Base-by-base conservation (phyloP, 1,139 yeast genomes). In the Kodamaea plutei region DNA sequence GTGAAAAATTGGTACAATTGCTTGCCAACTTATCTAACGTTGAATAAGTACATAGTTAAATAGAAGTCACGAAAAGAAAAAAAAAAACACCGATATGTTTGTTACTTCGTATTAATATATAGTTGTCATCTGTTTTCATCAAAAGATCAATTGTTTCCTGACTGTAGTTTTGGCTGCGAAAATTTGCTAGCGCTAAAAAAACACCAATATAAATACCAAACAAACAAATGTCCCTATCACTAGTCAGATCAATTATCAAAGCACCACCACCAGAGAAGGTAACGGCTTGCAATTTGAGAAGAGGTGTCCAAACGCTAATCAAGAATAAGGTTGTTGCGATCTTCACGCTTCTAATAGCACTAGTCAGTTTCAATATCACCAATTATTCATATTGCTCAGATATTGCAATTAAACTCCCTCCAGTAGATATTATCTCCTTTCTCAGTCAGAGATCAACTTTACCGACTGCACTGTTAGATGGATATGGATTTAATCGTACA, bases 1-100 rank as follows among this genome's bases (percentile, higher is more conserved):
- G 64, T 35, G 58, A 54, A 7, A 66, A 65, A 37, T 49, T 68
- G 36, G 70, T 67, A 8, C 68, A 67, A 33, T 45, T 68, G 29
- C 58, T 68, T 34, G 59, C 61, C 19, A 58, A 61, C 36, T 45
- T 63, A 30, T 56, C 61, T 9, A 56, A 58, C 31, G 48, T 61
- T 16, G n/a, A 18, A 17, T 4, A 11, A 25, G 28, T 13, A 11
- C 11, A 15, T n/a, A 13, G 15, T 4, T 9, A 15, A 24, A 20
- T n/a, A n/a, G n/a, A n/a, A n/a, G n/a, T n/a, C n/a, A n/a, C n/a
- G n/a, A n/a, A n/a, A n/a, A n/a, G n/a, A n/a, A n/a, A n/a, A n/a
- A n/a, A n/a, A n/a, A n/a, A n/a, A n/a, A n/a, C n/a, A n/a, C n/a
- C n/a, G n/a, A n/a, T n/a, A n/a, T n/a, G n/a, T n/a, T n/a, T n/a